Evolutionary conservation across 1,284 basidiomycete species (phyloP).

Genomic region (Stereum hirsutum): DNA sequence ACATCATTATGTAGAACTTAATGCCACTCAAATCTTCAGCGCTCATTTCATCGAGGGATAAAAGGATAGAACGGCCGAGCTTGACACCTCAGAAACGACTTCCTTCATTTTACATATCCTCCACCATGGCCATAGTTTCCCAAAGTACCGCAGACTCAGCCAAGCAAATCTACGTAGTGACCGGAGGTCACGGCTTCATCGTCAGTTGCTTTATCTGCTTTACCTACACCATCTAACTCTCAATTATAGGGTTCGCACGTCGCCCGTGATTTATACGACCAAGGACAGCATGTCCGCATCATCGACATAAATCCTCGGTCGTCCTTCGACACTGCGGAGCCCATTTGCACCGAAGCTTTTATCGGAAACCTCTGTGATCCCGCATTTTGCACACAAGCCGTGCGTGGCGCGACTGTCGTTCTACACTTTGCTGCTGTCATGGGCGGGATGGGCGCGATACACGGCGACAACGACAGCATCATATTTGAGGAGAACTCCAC

Average conservation of each 20-base stretch:
- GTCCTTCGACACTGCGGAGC: slow-evolving; percentile 14
- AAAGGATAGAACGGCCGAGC: no score
- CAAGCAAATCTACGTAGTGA: neutral
- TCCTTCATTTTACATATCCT: no score
- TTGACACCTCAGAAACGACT: no score
- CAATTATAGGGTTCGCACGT: slow-evolving; percentile 41
- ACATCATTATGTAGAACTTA: no score
- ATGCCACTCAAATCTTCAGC: no score
- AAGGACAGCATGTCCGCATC: slow-evolving; percentile 30
- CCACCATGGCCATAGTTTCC: no score
- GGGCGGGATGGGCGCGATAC: slow-evolving; percentile 57
- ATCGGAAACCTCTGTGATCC: slow-evolving; percentile 38
- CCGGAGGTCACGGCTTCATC: slow-evolving; percentile 50
- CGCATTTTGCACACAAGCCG: slow-evolving; percentile 25
- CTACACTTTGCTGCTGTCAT: slow-evolving; percentile 51
- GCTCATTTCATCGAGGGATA: no score
- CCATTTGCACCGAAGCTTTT: slow-evolving; percentile 26
- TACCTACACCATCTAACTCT: slow-evolving; percentile 1
- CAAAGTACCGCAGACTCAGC: no score
- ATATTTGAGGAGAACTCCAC: slow-evolving; percentile 41
- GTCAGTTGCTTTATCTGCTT: slow-evolving; percentile 22
- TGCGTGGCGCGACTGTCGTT: slow-evolving; percentile 31
- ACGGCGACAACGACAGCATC: slow-evolving; percentile 34
- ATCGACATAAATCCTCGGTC: slow-evolving; percentile 28
- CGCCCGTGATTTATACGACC: slow-evolving; percentile 25